Conservation (phyloP, 2,329 filamentous ascomycete genomes). For the Emergomyces orientalis region DNA sequence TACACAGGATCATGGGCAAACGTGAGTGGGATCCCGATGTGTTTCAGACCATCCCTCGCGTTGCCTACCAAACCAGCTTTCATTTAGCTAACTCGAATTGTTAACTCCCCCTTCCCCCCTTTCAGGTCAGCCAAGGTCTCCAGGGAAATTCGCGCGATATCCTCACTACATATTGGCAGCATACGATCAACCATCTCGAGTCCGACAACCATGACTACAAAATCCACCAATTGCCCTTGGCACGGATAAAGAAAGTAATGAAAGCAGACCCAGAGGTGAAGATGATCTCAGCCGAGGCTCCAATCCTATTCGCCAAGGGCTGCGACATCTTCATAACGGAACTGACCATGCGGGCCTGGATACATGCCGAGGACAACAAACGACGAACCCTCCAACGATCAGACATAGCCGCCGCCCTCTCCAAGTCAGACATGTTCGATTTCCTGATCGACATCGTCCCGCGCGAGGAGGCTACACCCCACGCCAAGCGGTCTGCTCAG, state of each 20-base stretch:
- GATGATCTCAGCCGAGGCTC: constrained; percentile 98
- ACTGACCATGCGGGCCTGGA: constrained; percentile 98
- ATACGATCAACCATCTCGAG: constrained; percentile 92
- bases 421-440: constrained; percentile 99
- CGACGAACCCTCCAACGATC: constrained; percentile 87
- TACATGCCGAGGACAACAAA: constrained; percentile 98
- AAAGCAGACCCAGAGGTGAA: constrained; percentile 98
- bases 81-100: not conserved
- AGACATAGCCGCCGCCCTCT: constrained; percentile 89
- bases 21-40: constrained; percentile 44
- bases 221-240: constrained; percentile 87
- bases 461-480: constrained; percentile 79
- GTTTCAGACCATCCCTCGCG: not conserved
- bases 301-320: constrained; percentile 94
- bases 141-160: constrained; percentile 92
- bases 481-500: constrained; percentile 62
- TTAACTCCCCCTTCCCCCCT: not conserved
- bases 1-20: constrained; percentile 95
- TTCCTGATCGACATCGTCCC: constrained; percentile 98
- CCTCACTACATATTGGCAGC: constrained; percentile 97
- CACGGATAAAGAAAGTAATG: constrained; percentile 99
- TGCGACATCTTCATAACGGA: constrained; percentile 99
- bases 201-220: constrained; percentile 97
- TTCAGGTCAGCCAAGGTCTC: constrained; percentile 85
- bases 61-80: not conserved